Evolutionary conservation across 768 basidiomycete genomes (phyloP), one percentile per base, ranked within the genome.

Genomic region (Lactarius pseudohatsudake): DNA sequence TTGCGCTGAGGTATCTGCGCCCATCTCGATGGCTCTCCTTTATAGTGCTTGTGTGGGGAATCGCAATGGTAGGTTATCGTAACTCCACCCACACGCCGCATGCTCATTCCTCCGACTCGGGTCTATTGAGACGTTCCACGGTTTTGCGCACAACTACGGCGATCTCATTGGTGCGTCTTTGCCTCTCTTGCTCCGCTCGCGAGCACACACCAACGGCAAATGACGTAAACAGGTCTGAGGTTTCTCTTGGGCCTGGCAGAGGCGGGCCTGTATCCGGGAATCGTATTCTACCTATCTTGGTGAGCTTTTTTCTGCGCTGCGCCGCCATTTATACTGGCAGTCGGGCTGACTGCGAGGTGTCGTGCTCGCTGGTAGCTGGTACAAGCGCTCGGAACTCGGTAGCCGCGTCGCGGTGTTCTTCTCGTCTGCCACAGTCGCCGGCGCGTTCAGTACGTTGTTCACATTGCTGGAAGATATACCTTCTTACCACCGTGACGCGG

Each of bases 341-440:
- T 41, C 41, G 1, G 41, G 7, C 16, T 41, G 16, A 41, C 1
- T 16, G 16, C 41, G 16, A 18, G 13, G 38, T 40, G 15, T 40
- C 5, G 15, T 40, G 38, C 15, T 40, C 38, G 16, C 7, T 41
- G 41, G 41, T 10, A 89, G 88, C 71, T 94, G 92, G 90, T 94
- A 94, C 75, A 88, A 85, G 72, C 85, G 89, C 32, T 82, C 85
- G 13, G 92, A 94, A 72, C 81, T 90, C 70, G 90, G 89, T 18
- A 80, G 83, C 38, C 85, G 90, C 40, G 78, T 89, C 28, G 89
- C 91, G 0, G 66, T 88, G 18, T 94, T 94, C 78, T 92, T 92
- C 76, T 86, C 88, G 3, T 88, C 90, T 34, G 90, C 91, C 1
- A 92, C 91, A 0, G 80, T 89, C 34, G 85, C 91, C 5, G 92